Percentiles rank a stretch among this genome's conserved stretches.
Evolutionary conservation across 1,284 basidiomycete species (phyloP).

Genomic region (Apiotrichum gracile): DNA sequence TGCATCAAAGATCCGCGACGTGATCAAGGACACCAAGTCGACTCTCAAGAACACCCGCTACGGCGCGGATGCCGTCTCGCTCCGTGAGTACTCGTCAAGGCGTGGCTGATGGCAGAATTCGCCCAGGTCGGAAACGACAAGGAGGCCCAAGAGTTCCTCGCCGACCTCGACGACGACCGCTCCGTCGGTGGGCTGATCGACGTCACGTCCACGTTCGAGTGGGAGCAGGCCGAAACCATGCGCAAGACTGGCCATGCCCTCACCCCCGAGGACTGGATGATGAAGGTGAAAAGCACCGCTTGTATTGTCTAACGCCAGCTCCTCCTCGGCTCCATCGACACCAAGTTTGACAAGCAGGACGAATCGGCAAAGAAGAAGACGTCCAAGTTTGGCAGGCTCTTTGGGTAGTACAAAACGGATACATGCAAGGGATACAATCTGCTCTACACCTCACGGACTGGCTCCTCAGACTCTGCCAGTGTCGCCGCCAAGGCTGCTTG

Average conservation of each 20-base stretch:
- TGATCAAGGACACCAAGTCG: constrained; percentile 7
- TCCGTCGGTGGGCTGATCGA: constrained; percentile 9
- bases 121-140: constrained; percentile 13
- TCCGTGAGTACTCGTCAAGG: background rate
- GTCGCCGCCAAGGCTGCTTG: too few relatives aligned
- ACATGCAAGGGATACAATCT: too few relatives aligned
- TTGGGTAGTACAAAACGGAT: background rate
- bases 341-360: constrained; percentile 2
- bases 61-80: constrained; percentile 7
- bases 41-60: constrained; percentile 7
- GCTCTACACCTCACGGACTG: too few relatives aligned
- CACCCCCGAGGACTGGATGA: constrained; percentile 7
- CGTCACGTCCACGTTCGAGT: constrained; percentile 8
- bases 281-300: background rate
- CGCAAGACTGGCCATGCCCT: constrained; percentile 11
- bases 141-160: constrained; percentile 11
- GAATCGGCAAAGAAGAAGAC: background rate
- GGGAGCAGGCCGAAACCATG: constrained; percentile 8
- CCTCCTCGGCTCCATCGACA: constrained; percentile 7
- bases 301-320: background rate
- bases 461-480: too few relatives aligned
- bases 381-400: background rate
- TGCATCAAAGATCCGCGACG: constrained; percentile 1
- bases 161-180: constrained; percentile 11
- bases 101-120: background rate